Conservation (phyloP, 2,329 filamentous ascomycete genomes). For the Epichloe brachyelytri region DNA sequence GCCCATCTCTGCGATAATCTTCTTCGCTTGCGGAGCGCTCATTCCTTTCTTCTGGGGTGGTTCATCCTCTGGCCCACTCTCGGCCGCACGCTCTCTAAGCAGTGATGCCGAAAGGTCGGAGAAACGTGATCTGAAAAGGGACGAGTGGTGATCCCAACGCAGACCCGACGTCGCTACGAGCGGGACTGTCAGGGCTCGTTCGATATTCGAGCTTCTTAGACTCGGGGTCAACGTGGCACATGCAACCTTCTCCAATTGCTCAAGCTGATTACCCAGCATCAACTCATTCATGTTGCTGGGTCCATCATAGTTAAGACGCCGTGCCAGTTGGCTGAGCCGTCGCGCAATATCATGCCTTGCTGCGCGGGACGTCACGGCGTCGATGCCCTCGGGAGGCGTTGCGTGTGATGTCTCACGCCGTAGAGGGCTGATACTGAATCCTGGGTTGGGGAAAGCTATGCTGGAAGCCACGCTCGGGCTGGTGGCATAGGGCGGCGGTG, state of each 20-base stretch:
- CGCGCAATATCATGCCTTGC: slow-evolving; percentile 32
- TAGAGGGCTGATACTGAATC: slow-evolving; percentile 16
- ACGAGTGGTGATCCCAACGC: slow-evolving; percentile 23
- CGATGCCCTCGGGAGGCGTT: slow-evolving; percentile 5
- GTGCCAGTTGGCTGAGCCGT: slow-evolving; percentile 25
- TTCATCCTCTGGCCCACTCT: slow-evolving; percentile 15
- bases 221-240: slow-evolving; percentile 8
- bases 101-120: slow-evolving; percentile 26
- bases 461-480: slow-evolving; percentile 23
- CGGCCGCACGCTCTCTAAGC: slow-evolving; percentile 16
- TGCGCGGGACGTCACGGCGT: slow-evolving; percentile 12
- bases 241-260: slow-evolving; percentile 23
- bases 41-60: slow-evolving; percentile 18
- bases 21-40: slow-evolving; percentile 22
- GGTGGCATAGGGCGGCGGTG: slow-evolving; percentile 19
- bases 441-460: slow-evolving; percentile 17
- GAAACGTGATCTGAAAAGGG: slow-evolving; percentile 25
- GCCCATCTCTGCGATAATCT: slow-evolving; percentile 22
- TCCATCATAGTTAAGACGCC: slow-evolving; percentile 22
- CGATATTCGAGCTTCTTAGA: slow-evolving; percentile 9
- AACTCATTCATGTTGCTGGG: slow-evolving; percentile 22
- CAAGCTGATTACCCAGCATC: slow-evolving; percentile 23
- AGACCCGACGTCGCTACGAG: slow-evolving; percentile 15
- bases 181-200: slow-evolving; percentile 15
- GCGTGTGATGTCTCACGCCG: slow-evolving; percentile 14